Conservation (phyloP, 495 filamentous ascomycete genomes). For the Rhizodiscina lignyota region DNA sequence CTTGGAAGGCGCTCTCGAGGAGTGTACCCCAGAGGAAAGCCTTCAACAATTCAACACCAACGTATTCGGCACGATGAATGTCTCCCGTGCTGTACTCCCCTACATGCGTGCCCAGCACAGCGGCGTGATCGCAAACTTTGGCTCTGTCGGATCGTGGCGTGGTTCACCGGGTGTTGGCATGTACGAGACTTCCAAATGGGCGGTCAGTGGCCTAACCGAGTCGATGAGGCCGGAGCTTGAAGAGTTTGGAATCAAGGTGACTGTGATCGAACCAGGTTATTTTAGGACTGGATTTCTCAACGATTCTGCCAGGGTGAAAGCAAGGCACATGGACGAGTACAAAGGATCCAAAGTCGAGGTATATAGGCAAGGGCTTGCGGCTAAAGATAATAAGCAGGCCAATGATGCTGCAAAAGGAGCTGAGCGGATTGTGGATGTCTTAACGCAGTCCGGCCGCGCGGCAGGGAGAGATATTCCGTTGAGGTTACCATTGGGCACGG, state of each 20-base stretch:
- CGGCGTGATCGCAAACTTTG: conserved; percentile 32
- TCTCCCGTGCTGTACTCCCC: conserved; percentile 29
- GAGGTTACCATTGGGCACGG: conserved; percentile 29
- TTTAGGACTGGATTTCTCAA: conserved; percentile 30
- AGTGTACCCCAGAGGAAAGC: conserved; percentile 22
- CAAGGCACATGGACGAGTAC: conserved; percentile 11
- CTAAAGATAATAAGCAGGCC: conserved; percentile 20
- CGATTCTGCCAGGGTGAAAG: conserved; percentile 5
- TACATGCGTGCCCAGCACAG: conserved; percentile 25
- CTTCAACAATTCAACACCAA: conserved; percentile 28
- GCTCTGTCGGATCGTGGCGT: conserved; percentile 26
- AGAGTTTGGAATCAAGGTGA: conserved; percentile 28
- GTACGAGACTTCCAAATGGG: conserved; percentile 38
- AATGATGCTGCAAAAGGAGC: conserved; percentile 33
- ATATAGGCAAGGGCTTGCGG: conserved; percentile 3
- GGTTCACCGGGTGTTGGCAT: conserved; percentile 24
- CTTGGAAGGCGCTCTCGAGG: conserved; percentile 22
- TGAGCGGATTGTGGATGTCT: conserved; percentile 29
- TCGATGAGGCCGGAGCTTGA: conserved; percentile 30
- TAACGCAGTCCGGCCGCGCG: conserved; percentile 24
- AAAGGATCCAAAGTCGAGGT: conserved; percentile 4
- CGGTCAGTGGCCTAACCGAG: conserved; percentile 22
- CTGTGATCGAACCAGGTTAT: conserved; percentile 31
- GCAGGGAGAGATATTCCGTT: conserved; percentile 23
- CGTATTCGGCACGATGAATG: conserved; percentile 31